Percentiles rank a stretch among this genome's conserved stretches.
phyloP scores from a whole-genome alignment of 2,329 filamentous ascomycete species.

The Atkinsonella hypoxylon region DNA sequence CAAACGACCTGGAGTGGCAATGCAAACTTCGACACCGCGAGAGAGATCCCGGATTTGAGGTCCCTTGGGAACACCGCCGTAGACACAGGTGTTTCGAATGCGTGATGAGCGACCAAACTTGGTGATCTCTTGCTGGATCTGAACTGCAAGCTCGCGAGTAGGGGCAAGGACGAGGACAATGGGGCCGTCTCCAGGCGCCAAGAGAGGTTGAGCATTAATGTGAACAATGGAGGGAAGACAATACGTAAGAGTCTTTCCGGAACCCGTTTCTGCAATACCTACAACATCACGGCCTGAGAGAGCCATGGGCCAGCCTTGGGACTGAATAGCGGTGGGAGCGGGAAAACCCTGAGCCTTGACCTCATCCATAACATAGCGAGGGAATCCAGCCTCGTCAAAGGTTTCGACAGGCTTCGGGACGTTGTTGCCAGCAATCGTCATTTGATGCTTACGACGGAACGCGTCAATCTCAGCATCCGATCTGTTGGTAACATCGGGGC shows the following conservation, averaged over 20 bases:
- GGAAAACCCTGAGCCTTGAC: conserved; percentile 97
- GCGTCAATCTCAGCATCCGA: conserved; percentile 70
- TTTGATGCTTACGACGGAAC: conserved; percentile 77
- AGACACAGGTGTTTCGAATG: conserved; percentile 97
- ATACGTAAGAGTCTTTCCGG: conserved; percentile 97
- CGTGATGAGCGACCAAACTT: conserved; percentile 97
- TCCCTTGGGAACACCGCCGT: conserved; percentile 96
- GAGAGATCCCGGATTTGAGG: conserved; percentile 91
- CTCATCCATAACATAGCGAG: conserved; percentile 92
- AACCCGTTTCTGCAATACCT: conserved; percentile 97
- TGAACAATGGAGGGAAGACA: conserved; percentile 96
- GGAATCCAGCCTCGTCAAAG: conserved; percentile 96
- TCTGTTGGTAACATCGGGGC: conserved; percentile 63
- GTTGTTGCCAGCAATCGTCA: conserved; percentile 66
- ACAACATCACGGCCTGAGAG: conserved; percentile 96
- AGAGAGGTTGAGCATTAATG: conserved; percentile 96
- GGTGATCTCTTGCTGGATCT: conserved; percentile 97
- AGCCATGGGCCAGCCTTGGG: conserved; percentile 98
- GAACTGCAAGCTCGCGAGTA: conserved; percentile 93
- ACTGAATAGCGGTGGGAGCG: conserved; percentile 89
- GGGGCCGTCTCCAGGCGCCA: conserved; percentile 87
- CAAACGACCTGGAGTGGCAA: conserved; percentile 91
- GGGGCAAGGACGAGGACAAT: conserved; percentile 94
- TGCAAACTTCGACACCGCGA: conserved; percentile 94
- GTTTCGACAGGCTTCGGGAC: conserved; percentile 91